Evolutionary conservation across 2,329 filamentous ascomycete species (phyloP), one percentile per base, ranked within the genome.

Genomic region (Lasiodiplodia sp.): DNA sequence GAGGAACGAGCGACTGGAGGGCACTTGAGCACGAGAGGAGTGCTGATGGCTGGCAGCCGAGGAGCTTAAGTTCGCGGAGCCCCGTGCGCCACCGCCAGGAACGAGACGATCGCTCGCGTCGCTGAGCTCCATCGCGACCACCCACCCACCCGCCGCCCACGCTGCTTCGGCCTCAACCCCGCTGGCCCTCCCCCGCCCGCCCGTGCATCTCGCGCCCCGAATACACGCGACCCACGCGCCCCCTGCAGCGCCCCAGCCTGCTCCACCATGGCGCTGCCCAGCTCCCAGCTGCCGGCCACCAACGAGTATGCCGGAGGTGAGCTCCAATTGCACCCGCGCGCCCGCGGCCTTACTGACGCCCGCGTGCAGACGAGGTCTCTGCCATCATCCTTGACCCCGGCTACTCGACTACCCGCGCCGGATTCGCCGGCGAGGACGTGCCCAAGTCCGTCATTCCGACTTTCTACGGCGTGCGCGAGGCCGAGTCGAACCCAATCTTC

Each of bases 341-440:
- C 31, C 28, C 31, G 64, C 18, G 18, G 37, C 23, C 44, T 10
- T 37, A 28, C 62, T 66, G 52, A 69, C 55, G 7, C 34, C 25
- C 10, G 16, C 31, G 3, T 37, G 38, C 60, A 97, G 96, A 99
- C 85, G 96, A 99, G 84, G 94, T 99, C 72, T 96, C 94, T 44
- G 96, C 96, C 65, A 92, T 99, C 74, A 93, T 99, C 47, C 92
- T 99, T 77, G 96, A 99, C 78, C 92, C 96, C 3, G 96, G 96
- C 71, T 97, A 94, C 83, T 93, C 92, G 77, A 91, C 89, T 73
- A 94, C 92, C 51, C 94, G 96, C 81, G 96, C 94, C 70, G 96
- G 96, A 69, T 99, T 98, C 77, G 96, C 96, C 14, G 96, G 96
- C 77, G 96, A 99, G 87, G 96, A 99, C 82, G 91, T 94, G 0